These are phyloP conservation scores for Candida chilensis DNA, from an alignment of 805 yeast species.

Conservation along the genomic window DNA sequence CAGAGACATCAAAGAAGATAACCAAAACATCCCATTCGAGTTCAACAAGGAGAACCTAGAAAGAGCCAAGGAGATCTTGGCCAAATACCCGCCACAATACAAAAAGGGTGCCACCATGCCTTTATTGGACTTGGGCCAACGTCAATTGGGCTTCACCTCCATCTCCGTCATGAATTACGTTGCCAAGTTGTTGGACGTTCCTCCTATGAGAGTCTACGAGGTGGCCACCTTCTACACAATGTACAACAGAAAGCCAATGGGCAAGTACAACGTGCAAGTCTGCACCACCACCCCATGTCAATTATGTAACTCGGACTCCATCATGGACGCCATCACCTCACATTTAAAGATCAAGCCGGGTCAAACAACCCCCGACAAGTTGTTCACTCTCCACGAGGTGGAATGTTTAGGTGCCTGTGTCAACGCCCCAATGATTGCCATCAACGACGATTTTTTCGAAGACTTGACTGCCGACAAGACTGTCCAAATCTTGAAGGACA, in stretches of 20 bases:
- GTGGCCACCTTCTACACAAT: slow-evolving; percentile 90
- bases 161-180: slow-evolving; percentile 86
- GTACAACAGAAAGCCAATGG: slow-evolving; percentile 83
- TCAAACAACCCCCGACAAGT: slow-evolving; percentile 64
- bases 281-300: slow-evolving; percentile 91
- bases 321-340: slow-evolving; percentile 58
- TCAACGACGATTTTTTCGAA: slow-evolving; percentile 77
- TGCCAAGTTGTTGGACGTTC: slow-evolving; percentile 76
- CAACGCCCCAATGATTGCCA: slow-evolving; percentile 82
- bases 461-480: slow-evolving; percentile 68
- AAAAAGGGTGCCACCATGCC: slow-evolving; percentile 89
- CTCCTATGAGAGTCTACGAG: slow-evolving; percentile 91
- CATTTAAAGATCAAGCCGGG: slow-evolving; percentile 64
- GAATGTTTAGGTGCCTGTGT: slow-evolving; percentile 92
- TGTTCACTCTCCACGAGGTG: slow-evolving; percentile 79
- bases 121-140: slow-evolving; percentile 75
- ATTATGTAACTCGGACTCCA: slow-evolving; percentile 73
- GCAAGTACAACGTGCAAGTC: slow-evolving; percentile 74
- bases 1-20: slow-evolving; percentile 63
- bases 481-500: slow-evolving; percentile 47
- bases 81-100: slow-evolving; percentile 80
- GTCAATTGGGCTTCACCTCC: slow-evolving; percentile 80
- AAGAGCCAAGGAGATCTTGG: slow-evolving; percentile 64
- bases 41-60: slow-evolving; percentile 55
- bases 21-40: slow-evolving; percentile 61